Evolutionary conservation across 2,329 filamentous ascomycete genomes (phyloP), one percentile per base, ranked within the genome.

Genomic region (Calonectria montana): DNA sequence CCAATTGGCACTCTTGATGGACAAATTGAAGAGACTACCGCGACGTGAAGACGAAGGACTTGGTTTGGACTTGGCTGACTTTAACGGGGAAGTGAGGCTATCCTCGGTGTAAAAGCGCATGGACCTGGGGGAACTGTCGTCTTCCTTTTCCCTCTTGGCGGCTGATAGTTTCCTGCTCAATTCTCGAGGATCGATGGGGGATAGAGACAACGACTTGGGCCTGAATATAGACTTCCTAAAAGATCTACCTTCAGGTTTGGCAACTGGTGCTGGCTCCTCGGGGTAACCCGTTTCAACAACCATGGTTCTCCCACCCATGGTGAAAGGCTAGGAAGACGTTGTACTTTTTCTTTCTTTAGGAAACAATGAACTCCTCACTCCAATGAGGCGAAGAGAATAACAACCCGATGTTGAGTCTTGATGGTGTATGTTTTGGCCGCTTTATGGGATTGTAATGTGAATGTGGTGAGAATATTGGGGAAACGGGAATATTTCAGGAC

Each of bases 91-190:
- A 35, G 65, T 63, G 45, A 63, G 59, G n/a, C 87, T 87, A 13
- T 66, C 48, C 3, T 57, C 41, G 23, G 16, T 47, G 18, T 57
- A 53, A 8, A 16, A 47, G 7, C 12, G 53, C n/a, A 23, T 31
- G 8, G 53, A 57, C 27, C 53, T 21, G n/a, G 53, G 53, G 23
- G 63, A 55, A 12, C 31, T 43, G 2, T 43, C 29, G 10, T 66
- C 64, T 35, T 66, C 50, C 21, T 55, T 53, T 72, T 88, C 88
- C 71, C 91, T 85, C 6, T 84, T 84, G 16, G 89, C 81, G 21
- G 91, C 87, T 61, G 84, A 83, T 27, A 92, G 84, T 21, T 89
- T 87, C 37, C 87, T 85, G 13, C 86, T 85, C 31, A 92, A 81
- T 67, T 92, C 90, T 31, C 88, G 85, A 0, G 90, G 84, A 71